Evolutionary conservation across 225 moss, liverwort and hornwort species (phyloP).

Genomic region (Sphagnum tenellum): DNA sequence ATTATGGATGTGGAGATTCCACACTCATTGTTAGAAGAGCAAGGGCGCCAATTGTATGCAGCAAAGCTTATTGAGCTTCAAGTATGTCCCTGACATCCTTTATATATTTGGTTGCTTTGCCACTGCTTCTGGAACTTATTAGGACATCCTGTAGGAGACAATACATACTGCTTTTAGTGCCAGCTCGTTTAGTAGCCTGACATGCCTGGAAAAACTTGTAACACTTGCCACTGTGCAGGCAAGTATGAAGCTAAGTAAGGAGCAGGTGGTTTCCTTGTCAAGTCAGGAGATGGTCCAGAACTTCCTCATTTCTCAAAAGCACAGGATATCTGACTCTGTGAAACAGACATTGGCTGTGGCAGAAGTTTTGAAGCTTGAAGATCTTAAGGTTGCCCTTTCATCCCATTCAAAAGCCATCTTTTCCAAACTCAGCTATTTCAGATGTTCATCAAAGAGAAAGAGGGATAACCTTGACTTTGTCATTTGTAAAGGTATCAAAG

Average conservation of each 20-base stretch:
- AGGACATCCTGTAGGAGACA: too few species aligned
- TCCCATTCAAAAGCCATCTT: too few species aligned
- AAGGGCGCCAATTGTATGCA: constrained; percentile 99
- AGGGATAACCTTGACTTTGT: too few species aligned
- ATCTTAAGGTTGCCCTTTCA: constrained; percentile 9
- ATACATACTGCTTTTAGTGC: too few species aligned
- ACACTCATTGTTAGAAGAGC: constrained; percentile 91
- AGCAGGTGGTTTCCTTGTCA: constrained; percentile 79
- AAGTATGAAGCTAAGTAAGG: constrained; percentile 79
- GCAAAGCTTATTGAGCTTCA: constrained; percentile 94
- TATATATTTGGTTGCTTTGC: too few species aligned
- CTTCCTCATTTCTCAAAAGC: constrained; percentile 72
- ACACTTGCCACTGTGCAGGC: constrained; percentile 36
- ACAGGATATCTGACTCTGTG: constrained; percentile 61
- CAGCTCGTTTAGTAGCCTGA: too few species aligned
- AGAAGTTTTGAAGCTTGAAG: constrained; percentile 81
- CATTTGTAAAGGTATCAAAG: constrained; percentile 25
- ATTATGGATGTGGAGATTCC: constrained; percentile 70
- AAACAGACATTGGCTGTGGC: constrained; percentile 86
- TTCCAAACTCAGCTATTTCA: too few species aligned
- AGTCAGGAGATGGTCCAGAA: constrained; percentile 92
- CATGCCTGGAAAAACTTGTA: too few species aligned
- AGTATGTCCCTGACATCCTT: constrained; percentile 18
- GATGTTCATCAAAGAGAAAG: too few species aligned
- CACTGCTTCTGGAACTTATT: too few species aligned